Percentiles rank a stretch among this genome's conserved stretches.
Conservation (phyloP, 129 eudicot species). For the Lactuca saligna region DNA sequence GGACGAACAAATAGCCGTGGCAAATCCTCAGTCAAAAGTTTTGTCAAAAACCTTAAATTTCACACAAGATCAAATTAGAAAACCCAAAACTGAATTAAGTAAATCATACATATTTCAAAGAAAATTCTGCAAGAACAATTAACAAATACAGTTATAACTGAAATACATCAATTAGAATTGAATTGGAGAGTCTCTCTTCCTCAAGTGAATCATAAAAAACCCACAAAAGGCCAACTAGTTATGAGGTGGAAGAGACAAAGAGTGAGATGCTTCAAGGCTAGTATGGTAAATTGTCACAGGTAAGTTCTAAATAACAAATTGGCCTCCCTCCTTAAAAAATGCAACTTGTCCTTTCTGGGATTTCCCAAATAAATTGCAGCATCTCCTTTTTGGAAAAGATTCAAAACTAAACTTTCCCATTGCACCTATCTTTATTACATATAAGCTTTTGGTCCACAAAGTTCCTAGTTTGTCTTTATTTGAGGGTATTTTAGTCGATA, state of each 20-base stretch:
- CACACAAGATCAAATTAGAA: conserved; percentile 9
- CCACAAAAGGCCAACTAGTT: too few relatives aligned
- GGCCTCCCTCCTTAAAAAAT: too few relatives aligned
- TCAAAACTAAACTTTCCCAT: not conserved
- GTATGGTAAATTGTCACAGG: too few relatives aligned
- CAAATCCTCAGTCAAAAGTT: conserved; percentile 93
- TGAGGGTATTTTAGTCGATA: not conserved
- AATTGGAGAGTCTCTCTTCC: too few relatives aligned
- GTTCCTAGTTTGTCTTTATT: not conserved
- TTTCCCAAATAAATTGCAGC: not conserved
- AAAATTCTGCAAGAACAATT: not conserved
- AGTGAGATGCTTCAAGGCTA: too few relatives aligned
- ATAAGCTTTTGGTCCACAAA: not conserved
- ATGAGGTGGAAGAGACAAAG: too few relatives aligned
- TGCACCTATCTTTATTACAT: too few relatives aligned
- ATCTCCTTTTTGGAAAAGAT: not conserved
- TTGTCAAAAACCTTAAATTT: conserved; percentile 77
- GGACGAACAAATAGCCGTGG: conserved; percentile 97
- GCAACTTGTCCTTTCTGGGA: too few relatives aligned
- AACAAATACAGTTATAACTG: not conserved
- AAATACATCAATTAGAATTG: too few relatives aligned
- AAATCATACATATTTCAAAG: not conserved
- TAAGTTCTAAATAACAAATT: too few relatives aligned
- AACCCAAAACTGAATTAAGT: not conserved
- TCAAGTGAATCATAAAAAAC: too few relatives aligned